Base-by-base conservation (phyloP, 2,329 filamentous ascomycete species). In the Penicillium sp. region DNA sequence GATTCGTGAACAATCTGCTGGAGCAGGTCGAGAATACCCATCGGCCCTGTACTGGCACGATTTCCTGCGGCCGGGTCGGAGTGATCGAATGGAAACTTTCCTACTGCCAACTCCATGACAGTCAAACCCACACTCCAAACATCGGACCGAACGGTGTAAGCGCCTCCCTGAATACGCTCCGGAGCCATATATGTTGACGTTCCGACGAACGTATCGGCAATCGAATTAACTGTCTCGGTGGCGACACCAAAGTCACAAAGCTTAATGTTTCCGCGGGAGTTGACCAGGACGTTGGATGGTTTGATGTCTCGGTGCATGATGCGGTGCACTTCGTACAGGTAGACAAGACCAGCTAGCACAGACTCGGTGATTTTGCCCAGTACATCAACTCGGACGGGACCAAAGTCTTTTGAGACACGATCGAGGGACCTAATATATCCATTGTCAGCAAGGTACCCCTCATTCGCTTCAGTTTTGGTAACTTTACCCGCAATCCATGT, bases 241-340 rank as follows among this genome's bases (percentile, higher is more conserved):
- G 93, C 97, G n/a, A 99, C 95, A 67, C 95, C 95, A 73, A 99
- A 99, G 75, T 99, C 95, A 77, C 93, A 98, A 6, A 99, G 85
- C 78, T 99, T 99, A 82, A 99, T 98, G 65, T 89, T 87, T 13
- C 95, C 95, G 54, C 88, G 86, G 19, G 93, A 97, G 80, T 98
- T 98, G 71, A 98, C 91, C 26, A 99, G 82, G 57, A 99, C 93
- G 73, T 99, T 99, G 45, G 95, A 98, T 1, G 95, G 95, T 72
- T 99, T 99, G 79, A 99, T 96, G 74, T 99, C 95, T 76, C 95
- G 88, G 75, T 99, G 95, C 93, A 99, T 98, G 74, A 99, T 99
- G 70, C 95, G 91, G 73, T 98, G 93, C 66, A 91, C 91, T 65
- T 89, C 88, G 79, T 98, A 99, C 49, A 99, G 88, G 72, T 99